A percentile compares a stretch with the other conserved stretches of the same genome.
phyloP scores from a whole-genome alignment of 164 flowering plant genomes.

The Taxillus chinensis region DNA sequence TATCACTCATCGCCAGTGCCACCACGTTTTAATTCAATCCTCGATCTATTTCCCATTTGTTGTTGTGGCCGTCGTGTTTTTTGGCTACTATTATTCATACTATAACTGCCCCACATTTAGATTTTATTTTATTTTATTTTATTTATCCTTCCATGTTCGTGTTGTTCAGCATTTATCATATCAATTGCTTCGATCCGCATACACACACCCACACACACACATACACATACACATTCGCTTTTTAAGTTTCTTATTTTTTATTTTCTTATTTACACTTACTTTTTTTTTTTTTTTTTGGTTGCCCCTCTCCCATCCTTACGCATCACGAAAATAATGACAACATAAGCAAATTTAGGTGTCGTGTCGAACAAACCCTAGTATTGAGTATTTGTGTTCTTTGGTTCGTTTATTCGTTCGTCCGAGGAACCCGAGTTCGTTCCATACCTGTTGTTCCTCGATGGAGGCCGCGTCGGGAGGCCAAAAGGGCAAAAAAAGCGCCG shows the following conservation, averaged over 20 bases:
- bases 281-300: not conserved
- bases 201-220: too few species aligned
- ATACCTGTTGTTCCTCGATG: constrained; percentile 14
- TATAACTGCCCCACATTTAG: not conserved
- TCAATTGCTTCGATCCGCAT: not conserved
- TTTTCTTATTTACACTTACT: not conserved
- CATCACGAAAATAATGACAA: not conserved
- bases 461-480: constrained; percentile 41
- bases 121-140: not conserved
- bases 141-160: not conserved
- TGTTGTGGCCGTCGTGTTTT: not conserved
- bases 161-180: not conserved
- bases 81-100: not conserved
- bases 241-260: not conserved
- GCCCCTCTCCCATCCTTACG: not conserved
- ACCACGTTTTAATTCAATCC: constrained; percentile 3
- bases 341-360: too few species aligned
- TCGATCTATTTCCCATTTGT: not conserved
- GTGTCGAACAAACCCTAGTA: too few species aligned
- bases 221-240: too few species aligned
- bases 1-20: constrained; percentile 6
- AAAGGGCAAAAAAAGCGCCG: constrained; percentile 8
- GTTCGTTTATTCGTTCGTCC: too few species aligned
- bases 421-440: not conserved
- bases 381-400: too few species aligned